Evolutionary conservation across 345 rosid genomes (phyloP).

Genomic region (Salix udensis): DNA sequence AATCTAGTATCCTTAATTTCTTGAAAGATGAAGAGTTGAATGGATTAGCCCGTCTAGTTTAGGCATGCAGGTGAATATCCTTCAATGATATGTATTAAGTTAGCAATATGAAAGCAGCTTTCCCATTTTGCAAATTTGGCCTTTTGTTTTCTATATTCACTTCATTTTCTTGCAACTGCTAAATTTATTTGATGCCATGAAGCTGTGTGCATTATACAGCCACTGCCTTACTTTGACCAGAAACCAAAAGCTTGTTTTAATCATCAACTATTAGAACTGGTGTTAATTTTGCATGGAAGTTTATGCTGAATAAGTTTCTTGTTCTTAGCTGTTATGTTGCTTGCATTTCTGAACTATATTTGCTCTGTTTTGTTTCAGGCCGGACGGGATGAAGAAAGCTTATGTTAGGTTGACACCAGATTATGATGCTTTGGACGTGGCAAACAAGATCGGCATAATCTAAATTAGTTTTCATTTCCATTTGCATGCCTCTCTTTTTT

Average conservation of each 20-base stretch:
- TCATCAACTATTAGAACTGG: neutral
- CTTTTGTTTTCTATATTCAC: neutral
- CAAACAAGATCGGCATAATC: slow-evolving; percentile 91
- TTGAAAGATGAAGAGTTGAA: neutral
- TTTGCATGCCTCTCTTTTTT: neutral
- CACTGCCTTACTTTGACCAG: neutral
- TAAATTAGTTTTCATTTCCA: slow-evolving; percentile 21
- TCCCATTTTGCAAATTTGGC: neutral
- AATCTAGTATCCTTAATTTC: neutral
- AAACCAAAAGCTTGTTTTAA: neutral
- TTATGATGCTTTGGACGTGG: slow-evolving; percentile 87
- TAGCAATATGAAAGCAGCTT: neutral
- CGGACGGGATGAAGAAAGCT: slow-evolving; percentile 94
- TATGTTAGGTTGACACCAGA: slow-evolving; percentile 91
- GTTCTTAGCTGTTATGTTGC: neutral
- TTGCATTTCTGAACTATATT: neutral
- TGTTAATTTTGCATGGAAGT: neutral
- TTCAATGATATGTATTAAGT: neutral
- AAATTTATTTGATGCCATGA: neutral
- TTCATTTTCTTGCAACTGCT: neutral
- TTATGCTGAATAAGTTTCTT: neutral
- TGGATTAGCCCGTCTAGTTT: neutral
- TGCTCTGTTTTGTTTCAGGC: slow-evolving; percentile 42
- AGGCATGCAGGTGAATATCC: neutral
- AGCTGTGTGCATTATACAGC: neutral